phyloP scores from a whole-genome alignment of 1,284 basidiomycete genomes.

The Trametes pubescens region DNA sequence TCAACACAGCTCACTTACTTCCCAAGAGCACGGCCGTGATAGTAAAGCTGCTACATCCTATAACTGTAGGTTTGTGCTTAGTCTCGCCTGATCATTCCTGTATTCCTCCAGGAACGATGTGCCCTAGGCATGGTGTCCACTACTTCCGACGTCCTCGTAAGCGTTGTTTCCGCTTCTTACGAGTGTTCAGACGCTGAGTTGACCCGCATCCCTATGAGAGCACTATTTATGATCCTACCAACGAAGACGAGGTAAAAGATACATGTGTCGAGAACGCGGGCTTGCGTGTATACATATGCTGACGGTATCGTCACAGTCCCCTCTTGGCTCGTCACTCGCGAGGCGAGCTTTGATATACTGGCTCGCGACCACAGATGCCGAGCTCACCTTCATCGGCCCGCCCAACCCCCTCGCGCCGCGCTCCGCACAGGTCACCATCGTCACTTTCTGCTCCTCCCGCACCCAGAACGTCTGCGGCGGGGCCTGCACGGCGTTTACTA shows the following conservation, averaged over 20 bases:
- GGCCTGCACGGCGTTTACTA: not conserved
- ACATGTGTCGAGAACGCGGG: too few species aligned
- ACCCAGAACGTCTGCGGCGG: not conserved
- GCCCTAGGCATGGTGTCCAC: too few species aligned
- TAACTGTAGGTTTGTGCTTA: too few species aligned
- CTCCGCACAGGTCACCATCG: not conserved
- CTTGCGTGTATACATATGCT: too few species aligned
- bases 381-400: slow-evolving; percentile 8
- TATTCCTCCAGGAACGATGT: too few species aligned
- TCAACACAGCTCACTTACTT: not conserved
- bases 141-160: not conserved
- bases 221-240: not conserved
- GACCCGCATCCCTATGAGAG: not conserved
- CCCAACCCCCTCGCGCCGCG: slow-evolving; percentile 3
- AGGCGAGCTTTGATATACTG: not conserved
- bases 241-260: too few species aligned
- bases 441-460: not conserved
- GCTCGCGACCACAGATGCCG: slow-evolving; percentile 4
- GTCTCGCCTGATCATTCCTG: too few species aligned
- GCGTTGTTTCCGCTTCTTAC: not conserved
- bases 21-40: too few species aligned
- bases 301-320: too few species aligned
- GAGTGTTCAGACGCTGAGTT: not conserved
- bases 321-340: not conserved
- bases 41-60: too few species aligned